These are phyloP conservation scores for Chlorella sp. DNA, from an alignment of 139 green algal species.

Conservation along the genomic window DNA sequence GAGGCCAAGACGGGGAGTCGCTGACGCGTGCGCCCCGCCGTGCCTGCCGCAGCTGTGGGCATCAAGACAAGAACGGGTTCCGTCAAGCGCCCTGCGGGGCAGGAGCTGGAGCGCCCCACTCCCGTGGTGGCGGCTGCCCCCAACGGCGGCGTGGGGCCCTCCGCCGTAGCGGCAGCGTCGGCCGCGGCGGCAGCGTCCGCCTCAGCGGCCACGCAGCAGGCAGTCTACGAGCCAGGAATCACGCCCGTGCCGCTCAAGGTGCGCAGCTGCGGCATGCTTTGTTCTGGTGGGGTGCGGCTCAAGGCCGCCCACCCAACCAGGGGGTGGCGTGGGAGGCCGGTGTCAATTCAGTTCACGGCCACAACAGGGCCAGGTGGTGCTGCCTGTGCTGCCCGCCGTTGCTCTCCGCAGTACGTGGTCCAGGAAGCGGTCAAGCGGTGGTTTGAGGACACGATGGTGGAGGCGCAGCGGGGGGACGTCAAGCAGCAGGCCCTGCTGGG, in stretches of 20 bases:
- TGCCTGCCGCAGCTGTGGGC: no score
- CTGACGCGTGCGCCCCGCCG: no score
- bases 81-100: no score
- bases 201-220: neutral
- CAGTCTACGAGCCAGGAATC: neutral
- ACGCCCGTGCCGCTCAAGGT: no score
- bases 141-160: no score
- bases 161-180: neutral
- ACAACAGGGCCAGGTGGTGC: neutral
- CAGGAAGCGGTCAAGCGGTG: constrained; percentile 62
- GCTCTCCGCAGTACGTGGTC: neutral
- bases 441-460: constrained; percentile 66
- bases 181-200: neutral
- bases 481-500: constrained; percentile 72
- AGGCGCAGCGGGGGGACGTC: constrained; percentile 44
- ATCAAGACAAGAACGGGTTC: no score
- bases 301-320: neutral
- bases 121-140: no score
- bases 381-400: neutral
- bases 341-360: no score
- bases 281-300: neutral
- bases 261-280: neutral
- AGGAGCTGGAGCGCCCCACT: no score
- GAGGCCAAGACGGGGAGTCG: no score
- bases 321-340: no score